Evolutionary conservation across 176 grass and related monocot species (phyloP).

Genomic region (Oropetium thomaeum): DNA sequence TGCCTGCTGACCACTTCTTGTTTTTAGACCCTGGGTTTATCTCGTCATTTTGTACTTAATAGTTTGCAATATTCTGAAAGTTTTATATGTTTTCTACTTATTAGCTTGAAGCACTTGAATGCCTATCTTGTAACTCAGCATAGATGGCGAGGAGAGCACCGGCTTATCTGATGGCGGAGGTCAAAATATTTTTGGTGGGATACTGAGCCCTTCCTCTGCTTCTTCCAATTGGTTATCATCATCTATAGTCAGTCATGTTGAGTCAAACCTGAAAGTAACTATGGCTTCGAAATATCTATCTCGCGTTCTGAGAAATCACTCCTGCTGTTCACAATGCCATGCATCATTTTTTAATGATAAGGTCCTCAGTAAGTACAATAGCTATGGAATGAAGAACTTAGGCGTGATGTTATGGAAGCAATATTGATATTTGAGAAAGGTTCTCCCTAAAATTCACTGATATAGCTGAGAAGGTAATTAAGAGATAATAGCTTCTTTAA

Average conservation of each 20-base stretch:
- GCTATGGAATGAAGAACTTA: slow-evolving; percentile 53
- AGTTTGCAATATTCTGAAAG: slow-evolving; percentile 36
- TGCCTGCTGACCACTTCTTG: not conserved
- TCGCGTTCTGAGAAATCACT: slow-evolving; percentile 44
- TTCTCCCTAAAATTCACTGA: slow-evolving; percentile 62
- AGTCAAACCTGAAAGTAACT: slow-evolving; percentile 53
- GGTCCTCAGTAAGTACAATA: slow-evolving; percentile 26
- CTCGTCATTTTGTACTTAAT: slow-evolving; percentile 23
- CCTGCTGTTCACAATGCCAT: slow-evolving; percentile 40
- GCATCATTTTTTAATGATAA: slow-evolving; percentile 48
- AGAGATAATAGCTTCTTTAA: slow-evolving; percentile 4
- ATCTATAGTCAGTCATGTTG: slow-evolving; percentile 41
- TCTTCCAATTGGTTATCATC: slow-evolving; percentile 75
- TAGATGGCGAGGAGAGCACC: slow-evolving; percentile 55
- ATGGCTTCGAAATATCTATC: slow-evolving; percentile 79
- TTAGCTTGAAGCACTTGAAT: slow-evolving; percentile 94
- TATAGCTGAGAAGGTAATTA: slow-evolving; percentile 78
- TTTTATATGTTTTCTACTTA: slow-evolving; percentile 17
- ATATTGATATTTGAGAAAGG: slow-evolving; percentile 66
- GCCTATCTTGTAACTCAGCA: slow-evolving; percentile 53
- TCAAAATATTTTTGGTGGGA: slow-evolving; percentile 52
- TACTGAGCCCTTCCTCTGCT: slow-evolving; percentile 51
- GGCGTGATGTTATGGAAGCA: slow-evolving; percentile 41
- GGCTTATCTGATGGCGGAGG: slow-evolving; percentile 35
- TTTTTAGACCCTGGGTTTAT: slow-evolving; percentile 9